Base-by-base conservation (phyloP, 2,329 filamentous ascomycete genomes). In the Orbilia blumenaviensis region DNA sequence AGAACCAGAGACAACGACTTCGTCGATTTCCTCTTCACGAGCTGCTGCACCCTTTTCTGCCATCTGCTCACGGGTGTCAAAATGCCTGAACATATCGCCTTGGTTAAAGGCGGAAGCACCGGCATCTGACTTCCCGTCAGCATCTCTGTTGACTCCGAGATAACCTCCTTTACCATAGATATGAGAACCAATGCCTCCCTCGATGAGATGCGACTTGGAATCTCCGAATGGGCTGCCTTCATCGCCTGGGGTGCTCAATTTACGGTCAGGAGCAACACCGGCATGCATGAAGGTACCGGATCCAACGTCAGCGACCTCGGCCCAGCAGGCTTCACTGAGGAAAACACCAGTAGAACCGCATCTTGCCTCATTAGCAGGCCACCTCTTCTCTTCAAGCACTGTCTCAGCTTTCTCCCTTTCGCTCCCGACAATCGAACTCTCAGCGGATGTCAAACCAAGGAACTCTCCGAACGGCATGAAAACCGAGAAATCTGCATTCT, bases 401-500 rank as follows among this genome's bases (percentile, higher is more conserved):
- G 92, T 89, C 82, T 98, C 93, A 0, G 91, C 91, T 82, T 96
- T 96, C 82, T 99, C 95, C 60, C 88, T 89, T 83, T 99, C 94
- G 80, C 92, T 96, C 9, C 94, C 95, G 58, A 99, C 92, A 21
- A 98, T 88, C 23, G 93, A 89, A 0, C 90, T 91, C 66, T 97
- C 93, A 0, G 90, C 87, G 79, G 97, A 94, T 0, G 93, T 89
- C 69, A 97, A 87, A 2, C 94, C 94, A 1, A 99, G 87, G 82
- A 99, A 98, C 83, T 99, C 95, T 58, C 91, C 92, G 81, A 98
- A 99, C 0, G 95, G 95, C 78, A 99, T 84, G 85, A 99, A 99
- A 36, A 98, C 85, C 81, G 92, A 97, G 84, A 97, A 98, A 82
- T 99, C 95, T 0, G 94, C 94, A 66, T 94, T 94, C 58, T 94